Percentiles rank a stretch among this genome's conserved stretches.
Conservation (phyloP, 2,329 filamentous ascomycete species). For the Ceratocystis eucalypticola region DNA sequence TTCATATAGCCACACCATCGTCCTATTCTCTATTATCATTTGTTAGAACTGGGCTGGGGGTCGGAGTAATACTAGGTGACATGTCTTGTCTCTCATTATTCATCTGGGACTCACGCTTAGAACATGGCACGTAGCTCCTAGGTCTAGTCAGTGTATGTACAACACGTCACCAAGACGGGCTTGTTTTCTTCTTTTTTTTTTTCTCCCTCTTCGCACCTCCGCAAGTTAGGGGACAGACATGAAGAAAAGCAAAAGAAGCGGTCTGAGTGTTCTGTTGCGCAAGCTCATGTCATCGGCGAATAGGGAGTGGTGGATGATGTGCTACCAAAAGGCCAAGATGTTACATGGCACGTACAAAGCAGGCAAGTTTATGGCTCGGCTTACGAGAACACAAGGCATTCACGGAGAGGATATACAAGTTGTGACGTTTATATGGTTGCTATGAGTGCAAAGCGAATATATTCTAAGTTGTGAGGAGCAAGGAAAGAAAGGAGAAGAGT, state of each 20-base stretch:
- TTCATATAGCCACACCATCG: no score
- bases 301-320: neutral
- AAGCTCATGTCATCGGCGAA: neutral
- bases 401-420: neutral
- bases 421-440: neutral
- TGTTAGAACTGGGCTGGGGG: no score
- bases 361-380: no score
- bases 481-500: neutral
- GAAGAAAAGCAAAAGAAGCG: constrained; percentile 10
- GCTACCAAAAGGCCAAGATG: neutral
- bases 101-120: no score
- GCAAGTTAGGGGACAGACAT: neutral
- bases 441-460: neutral
- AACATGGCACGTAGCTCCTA: no score
- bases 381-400: no score
- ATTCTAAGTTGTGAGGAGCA: neutral
- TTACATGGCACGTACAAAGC: neutral
- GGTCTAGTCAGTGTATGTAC: no score
- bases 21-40: no score
- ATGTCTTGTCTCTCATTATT: no score
- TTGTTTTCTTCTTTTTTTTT: neutral
- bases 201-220: no score
- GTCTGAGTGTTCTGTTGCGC: neutral
- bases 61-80: no score
- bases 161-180: neutral